Evolutionary conservation across 176 grass and related monocot species (phyloP).

Genomic region (Phyllostachys edulis): DNA sequence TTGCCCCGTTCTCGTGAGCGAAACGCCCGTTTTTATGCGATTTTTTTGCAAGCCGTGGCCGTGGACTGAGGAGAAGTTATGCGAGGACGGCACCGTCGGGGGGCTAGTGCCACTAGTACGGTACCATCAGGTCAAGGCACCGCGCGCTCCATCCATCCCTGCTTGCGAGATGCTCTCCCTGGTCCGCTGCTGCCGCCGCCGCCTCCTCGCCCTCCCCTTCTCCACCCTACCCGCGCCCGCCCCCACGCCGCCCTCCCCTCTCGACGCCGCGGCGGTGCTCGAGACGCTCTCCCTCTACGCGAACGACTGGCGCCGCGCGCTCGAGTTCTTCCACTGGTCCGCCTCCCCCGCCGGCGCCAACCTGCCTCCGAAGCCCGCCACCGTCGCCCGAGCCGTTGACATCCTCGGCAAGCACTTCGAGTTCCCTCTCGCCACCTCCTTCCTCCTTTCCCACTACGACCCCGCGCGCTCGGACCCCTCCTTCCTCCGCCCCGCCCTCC

Average conservation of each 20-base stretch:
- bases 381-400: constrained; percentile 66
- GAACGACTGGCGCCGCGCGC: constrained; percentile 78
- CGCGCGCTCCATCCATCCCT: neutral
- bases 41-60: too few relatives aligned
- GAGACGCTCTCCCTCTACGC: constrained; percentile 72
- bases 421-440: constrained; percentile 61
- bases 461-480: constrained; percentile 27
- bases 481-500: constrained; percentile 59
- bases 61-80: too few relatives aligned
- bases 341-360: constrained; percentile 43
- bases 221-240: constrained; percentile 10
- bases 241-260: neutral
- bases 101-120: too few relatives aligned
- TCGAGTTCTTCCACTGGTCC: constrained; percentile 90
- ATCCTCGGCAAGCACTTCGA: constrained; percentile 92
- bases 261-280: constrained; percentile 54
- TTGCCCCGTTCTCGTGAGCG: too few relatives aligned
- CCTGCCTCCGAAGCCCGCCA: constrained; percentile 42
- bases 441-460: constrained; percentile 62
- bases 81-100: too few relatives aligned
- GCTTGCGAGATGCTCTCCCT: constrained; percentile 35
- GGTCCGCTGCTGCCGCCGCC: constrained; percentile 24
- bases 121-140: neutral
- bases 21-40: too few relatives aligned
- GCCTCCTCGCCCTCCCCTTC: constrained; percentile 6